phyloP scores from a whole-genome alignment of 2,329 filamentous ascomycete genomes.

The Pyrenophora tritici-repentis region DNA sequence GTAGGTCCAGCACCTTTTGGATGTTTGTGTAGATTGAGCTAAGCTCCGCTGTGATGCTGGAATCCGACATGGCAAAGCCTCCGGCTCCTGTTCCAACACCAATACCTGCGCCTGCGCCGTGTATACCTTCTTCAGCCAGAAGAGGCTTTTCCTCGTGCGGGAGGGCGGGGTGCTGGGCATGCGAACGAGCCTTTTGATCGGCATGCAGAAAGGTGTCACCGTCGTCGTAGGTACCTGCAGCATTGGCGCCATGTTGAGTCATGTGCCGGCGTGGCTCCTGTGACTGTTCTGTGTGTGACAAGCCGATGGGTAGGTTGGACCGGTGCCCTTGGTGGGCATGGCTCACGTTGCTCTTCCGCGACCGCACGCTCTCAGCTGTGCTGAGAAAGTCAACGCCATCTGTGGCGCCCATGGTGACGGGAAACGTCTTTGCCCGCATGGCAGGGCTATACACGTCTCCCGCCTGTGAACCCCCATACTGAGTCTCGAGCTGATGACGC shows the following conservation, averaged over 20 bases:
- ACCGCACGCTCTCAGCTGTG: conserved; percentile 51
- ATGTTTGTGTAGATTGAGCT: conserved; percentile 87
- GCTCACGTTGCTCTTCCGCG: conserved; percentile 46
- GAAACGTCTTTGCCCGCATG: conserved; percentile 52
- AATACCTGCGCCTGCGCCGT: conserved; percentile 63
- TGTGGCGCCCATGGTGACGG: conserved; percentile 47
- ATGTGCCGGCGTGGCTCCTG: conserved; percentile 30
- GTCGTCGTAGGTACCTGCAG: conserved; percentile 16
- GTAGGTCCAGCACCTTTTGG: conserved; percentile 82
- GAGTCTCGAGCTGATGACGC: conserved; percentile 72
- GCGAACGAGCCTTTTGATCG: conserved; percentile 55
- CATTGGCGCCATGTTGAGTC: conserved; percentile 19
- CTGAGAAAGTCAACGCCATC: conserved; percentile 41
- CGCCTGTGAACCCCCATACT: conserved; percentile 49
- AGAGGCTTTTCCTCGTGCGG: conserved; percentile 63
- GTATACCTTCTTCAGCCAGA: conserved; percentile 59
- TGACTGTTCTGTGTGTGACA: conserved; percentile 41
- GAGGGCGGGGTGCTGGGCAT: conserved; percentile 56
- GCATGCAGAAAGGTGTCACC: conserved; percentile 50
- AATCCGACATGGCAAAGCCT: conserved; percentile 72
- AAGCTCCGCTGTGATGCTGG: conserved; percentile 82
- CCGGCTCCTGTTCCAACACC: conserved; percentile 65
- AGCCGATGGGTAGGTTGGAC: conserved; percentile 30
- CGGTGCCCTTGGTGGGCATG: conserved; percentile 35
- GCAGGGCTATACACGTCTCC: conserved; percentile 49